These are phyloP conservation scores for Schizophyllum commune DNA, from an alignment of 1,284 basidiomycete genomes.

Conservation along the genomic window DNA sequence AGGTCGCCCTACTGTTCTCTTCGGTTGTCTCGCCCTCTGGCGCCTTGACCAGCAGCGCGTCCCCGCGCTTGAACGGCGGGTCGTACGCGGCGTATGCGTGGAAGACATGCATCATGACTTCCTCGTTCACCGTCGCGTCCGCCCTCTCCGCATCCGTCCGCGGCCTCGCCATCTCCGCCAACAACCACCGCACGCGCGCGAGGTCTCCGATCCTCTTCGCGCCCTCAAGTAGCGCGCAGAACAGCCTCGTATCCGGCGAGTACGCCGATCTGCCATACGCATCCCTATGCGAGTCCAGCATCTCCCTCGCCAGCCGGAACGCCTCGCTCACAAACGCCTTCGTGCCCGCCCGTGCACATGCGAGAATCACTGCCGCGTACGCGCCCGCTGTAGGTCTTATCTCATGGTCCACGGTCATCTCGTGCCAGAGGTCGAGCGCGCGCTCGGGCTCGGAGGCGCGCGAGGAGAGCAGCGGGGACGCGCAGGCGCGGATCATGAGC, in stretches of 20 bases:
- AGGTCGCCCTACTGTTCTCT: constrained; percentile 5
- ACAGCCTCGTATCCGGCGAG: constrained; percentile 64
- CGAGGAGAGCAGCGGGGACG: constrained; percentile 36
- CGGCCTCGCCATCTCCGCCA: constrained; percentile 65
- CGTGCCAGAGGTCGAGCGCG: constrained; percentile 88
- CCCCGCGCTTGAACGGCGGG: constrained; percentile 54
- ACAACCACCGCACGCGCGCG: constrained; percentile 78
- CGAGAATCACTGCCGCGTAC: constrained; percentile 80
- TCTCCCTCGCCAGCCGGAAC: constrained; percentile 72
- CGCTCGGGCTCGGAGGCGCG: constrained; percentile 73
- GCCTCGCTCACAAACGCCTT: constrained; percentile 67
- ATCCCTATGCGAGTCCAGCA: constrained; percentile 70
- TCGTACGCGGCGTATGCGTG: constrained; percentile 82
- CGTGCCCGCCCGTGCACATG: constrained; percentile 59
- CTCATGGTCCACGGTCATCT: constrained; percentile 59
- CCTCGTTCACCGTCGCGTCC: constrained; percentile 47
- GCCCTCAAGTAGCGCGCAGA: constrained; percentile 81
- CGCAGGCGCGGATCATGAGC: constrained; percentile 86
- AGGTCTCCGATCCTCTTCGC: constrained; percentile 85
- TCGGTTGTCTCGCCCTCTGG: constrained; percentile 8
- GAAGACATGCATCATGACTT: constrained; percentile 79
- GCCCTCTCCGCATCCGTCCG: constrained; percentile 18
- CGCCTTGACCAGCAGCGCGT: constrained; percentile 28
- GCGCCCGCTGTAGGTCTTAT: constrained; percentile 53
- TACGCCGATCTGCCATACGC: constrained; percentile 49